Evolutionary conservation across 2,329 filamentous ascomycete genomes (phyloP), one percentile per base, ranked within the genome.

Genomic region (Laburnicola sp.): DNA sequence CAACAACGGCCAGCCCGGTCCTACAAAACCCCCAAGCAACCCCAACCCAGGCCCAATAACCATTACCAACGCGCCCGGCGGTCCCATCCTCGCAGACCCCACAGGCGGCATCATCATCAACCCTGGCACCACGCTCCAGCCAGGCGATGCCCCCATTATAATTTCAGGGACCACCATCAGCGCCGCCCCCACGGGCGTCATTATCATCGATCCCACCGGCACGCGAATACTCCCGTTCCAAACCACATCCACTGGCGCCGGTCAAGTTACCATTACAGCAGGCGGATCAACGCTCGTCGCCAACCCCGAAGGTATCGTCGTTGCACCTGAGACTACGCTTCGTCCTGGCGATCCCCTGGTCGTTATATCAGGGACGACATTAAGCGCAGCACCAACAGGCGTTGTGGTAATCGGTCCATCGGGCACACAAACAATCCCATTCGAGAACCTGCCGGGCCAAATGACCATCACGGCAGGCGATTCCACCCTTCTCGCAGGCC

Each of bases 71-170:
- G n/a, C n/a, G n/a, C n/a, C n/a, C n/a, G n/a, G n/a, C n/a, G 58
- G 58, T 16, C 48, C 56, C 4, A 37, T 61, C 9, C 47, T 51
- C 0, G 45, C 57, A 3, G 48, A 57, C 23, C 58, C 58, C 7
- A 50, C 51, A 2, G 54, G 51, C 22, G 58, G 58, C n/a, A n/a
- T 61, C 16, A 35, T 61, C n/a, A 49, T 61, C 26, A 39, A 51
- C 23, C 53, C 58, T 2, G 58, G 58, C 21, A 50, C 51, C 3
- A 59, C 58, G 8, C 8, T 61, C 3, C 45, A 36, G n/a, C 42
- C 35, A 21, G 45, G 50, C 9, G 56, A 48, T 25, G 43, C 48
- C 3, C 45, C 58, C n/a, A 32, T 45, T 1, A 26, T 46, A 3
- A 45, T 57, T 6, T 53, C 53, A 8, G 53, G 51, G 2, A 57